phyloP scores from a whole-genome alignment of 805 yeast genomes.

The Kodamaea hsintzibuensis region DNA sequence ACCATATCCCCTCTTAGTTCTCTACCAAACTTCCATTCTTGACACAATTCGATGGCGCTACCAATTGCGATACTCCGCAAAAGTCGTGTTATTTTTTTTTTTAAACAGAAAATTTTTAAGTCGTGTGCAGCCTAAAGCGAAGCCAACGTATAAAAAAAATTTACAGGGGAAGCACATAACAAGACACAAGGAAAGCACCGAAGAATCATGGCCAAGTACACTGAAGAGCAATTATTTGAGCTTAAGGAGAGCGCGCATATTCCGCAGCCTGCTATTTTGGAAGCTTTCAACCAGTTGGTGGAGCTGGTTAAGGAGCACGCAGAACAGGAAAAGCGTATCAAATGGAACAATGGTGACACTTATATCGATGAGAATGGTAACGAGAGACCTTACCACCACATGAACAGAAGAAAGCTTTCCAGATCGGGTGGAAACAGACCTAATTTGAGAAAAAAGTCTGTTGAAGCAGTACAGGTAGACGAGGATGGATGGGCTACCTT shows the following conservation, averaged over 20 bases:
- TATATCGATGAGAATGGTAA: conserved; percentile 47
- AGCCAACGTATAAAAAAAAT: conserved; percentile 4
- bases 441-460: conserved; percentile 57
- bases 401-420: conserved; percentile 66
- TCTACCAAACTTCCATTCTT: neutral
- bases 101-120: conserved; percentile 3
- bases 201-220: conserved; percentile 54
- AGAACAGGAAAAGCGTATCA: conserved; percentile 27
- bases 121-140: conserved; percentile 9
- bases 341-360: conserved; percentile 43
- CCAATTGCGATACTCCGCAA: neutral
- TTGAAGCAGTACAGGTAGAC: conserved; percentile 55
- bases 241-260: conserved; percentile 57
- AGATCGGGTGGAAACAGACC: conserved; percentile 43
- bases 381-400: conserved; percentile 46
- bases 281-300: conserved; percentile 63
- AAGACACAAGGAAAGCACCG: neutral
- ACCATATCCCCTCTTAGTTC: neutral
- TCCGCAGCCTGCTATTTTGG: conserved; percentile 64
- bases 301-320: conserved; percentile 60
- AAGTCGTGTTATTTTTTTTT: neutral
- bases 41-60: neutral
- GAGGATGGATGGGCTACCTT: conserved; percentile 84
- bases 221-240: conserved; percentile 67
- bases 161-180: conserved; percentile 8